phyloP scores from a whole-genome alignment of 148 eudicot species.

The Hydrangea macrophylla region DNA sequence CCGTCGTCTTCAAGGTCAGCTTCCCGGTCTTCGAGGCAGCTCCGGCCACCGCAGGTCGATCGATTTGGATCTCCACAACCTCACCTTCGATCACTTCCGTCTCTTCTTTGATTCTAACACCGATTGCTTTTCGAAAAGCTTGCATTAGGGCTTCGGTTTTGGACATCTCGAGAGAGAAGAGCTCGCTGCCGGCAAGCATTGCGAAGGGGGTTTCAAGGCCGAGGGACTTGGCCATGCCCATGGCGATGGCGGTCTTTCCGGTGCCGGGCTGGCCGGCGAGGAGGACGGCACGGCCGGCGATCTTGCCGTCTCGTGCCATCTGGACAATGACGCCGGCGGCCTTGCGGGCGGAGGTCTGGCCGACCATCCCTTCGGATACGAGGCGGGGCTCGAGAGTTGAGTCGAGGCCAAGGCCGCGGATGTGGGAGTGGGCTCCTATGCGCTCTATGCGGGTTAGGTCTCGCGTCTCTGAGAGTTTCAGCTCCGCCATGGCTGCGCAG shows the following conservation, averaged over 20 bases:
- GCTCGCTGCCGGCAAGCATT: constrained; percentile 82
- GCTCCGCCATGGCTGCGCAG: constrained; percentile 57
- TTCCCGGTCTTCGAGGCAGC: constrained; percentile 83
- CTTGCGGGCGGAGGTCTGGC: constrained; percentile 78
- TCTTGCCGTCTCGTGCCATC: constrained; percentile 83
- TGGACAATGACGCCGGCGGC: constrained; percentile 94
- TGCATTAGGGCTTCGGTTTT: constrained; percentile 92
- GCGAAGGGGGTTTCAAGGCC: constrained; percentile 88
- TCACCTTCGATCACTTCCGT: constrained; percentile 89
- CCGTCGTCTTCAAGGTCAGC: constrained; percentile 85
- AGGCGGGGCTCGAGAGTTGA: constrained; percentile 74
- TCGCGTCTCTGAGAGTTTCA: constrained; percentile 68
- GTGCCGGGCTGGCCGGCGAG: constrained; percentile 98
- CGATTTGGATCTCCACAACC: constrained; percentile 78
- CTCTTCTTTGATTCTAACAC: constrained; percentile 88
- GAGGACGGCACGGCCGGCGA: constrained; percentile 90
- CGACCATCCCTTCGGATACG: constrained; percentile 90
- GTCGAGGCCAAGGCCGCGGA: constrained; percentile 91
- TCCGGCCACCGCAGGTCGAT: constrained; percentile 66
- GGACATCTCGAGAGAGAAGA: constrained; percentile 90
- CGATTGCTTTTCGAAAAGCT: constrained; percentile 77
- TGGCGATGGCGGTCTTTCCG: constrained; percentile 95
- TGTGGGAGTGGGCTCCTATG: constrained; percentile 98
- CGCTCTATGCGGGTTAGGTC: constrained; percentile 93
- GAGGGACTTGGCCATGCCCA: constrained; percentile 90